Base-by-base conservation (phyloP, 805 yeast genomes). In the Hanseniaspora hatyaiensis region DNA sequence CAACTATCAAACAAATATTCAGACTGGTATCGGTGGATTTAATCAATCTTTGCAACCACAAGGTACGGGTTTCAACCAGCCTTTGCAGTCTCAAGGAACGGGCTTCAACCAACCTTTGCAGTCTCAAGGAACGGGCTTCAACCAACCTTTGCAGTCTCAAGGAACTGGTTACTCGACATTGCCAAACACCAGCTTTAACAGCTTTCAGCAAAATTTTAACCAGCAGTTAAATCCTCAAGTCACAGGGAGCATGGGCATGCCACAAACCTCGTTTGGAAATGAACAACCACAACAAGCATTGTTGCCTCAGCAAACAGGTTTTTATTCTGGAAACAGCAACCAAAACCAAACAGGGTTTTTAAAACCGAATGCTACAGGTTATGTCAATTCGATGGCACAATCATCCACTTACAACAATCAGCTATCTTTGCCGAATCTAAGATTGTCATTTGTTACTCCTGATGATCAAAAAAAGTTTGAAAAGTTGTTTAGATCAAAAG, bases 381-480 rank as follows among this genome's bases (percentile, higher is more conserved):
- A 72, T 52, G 66, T 60, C 31, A 61, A 63, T 42, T 58, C 67
- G 4, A 65, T 68, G 26, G 68, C 72, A 6, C 58, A 61, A 31
- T 69, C 66, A 33, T 20, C 47, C 3, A 66, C 68, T 16, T 76
- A 75, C 55, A 77, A 79, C 58, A 70, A 65, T 33, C 77, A 71
- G 15, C 56, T 83, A 52, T 78, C 78, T 57, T 77, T 82, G 52
- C 92, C 92, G 36, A 68, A 67, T 54, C 82, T 84, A 51, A 74
- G 96, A 54, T 69, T 89, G 45, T 78, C 95, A 9, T 89, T 89
- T 60, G 76, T 89, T 52, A 77, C 94, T 3, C 80, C 82, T 20
- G 76, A 75, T 29, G 96, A 89, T 61, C 97, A 89, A 66, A 73
- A 74, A 50, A 82, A 84, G 61, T 89, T 83, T 59, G 96, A 86